Evolutionary conservation across 2,329 filamentous ascomycete species (phyloP), one percentile per base, ranked within the genome.

Genomic region (Neonectria punicea): DNA sequence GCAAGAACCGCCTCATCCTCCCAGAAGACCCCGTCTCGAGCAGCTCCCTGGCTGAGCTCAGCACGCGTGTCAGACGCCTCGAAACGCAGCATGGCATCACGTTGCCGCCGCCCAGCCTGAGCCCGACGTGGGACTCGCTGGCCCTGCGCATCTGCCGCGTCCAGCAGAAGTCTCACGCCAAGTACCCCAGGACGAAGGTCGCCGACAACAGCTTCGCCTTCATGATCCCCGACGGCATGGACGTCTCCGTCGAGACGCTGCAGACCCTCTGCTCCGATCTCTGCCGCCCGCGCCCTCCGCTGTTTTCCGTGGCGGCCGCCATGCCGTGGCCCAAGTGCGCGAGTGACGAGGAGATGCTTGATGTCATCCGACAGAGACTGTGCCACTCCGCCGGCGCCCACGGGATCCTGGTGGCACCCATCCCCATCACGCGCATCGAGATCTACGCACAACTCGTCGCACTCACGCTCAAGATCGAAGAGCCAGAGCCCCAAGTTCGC

Each of bases 41-140:
- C 41, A 36, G 14, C 18, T 54, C 49, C 4, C n/a, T 53, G 14
- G 13, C 50, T 2, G 49, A 13, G 28, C n/a, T 60, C 11, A 39
- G 28, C 58, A 25, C 13, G 20, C 58, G 58, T 10, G 58, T 60
- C 28, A 34, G 49, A 28, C 13, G 18, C 3, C 57, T 60, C 39
- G 58, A 60, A 20, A 2, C 9, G 14, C 10, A 4, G 5, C n/a
- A 28, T 13, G 28, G 2, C 22, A 25, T 60, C 41, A 22, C 28
- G 5, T 14, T 18, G 13, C 49, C 58, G 11, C 49, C 58, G 2
- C 30, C 58, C 10, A 53, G 49, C 50, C 16, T 54, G 5, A 30
- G 41, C 4, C 13, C 50, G 6, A 60, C 49, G 4, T 60, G 58
- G 58, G 58, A 60, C 2, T 60, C 58, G 1, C 58, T 60, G 13